Evolutionary conservation across 306 rosid genomes (phyloP), one percentile per base, ranked within the genome.

Genomic region (Fragaria vesca): DNA sequence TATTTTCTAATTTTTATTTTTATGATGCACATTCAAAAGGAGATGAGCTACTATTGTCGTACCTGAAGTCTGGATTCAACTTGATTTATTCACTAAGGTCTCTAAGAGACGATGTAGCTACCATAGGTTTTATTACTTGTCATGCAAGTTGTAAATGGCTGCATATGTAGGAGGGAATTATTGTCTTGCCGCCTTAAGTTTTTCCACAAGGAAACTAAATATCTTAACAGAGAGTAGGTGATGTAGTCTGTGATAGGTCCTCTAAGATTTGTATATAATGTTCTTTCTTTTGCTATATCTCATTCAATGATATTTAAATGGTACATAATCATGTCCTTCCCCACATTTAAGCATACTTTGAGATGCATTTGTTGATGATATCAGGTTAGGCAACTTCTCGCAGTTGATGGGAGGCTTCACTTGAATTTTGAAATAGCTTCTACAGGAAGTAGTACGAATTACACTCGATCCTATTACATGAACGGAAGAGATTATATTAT

Each of bases 351-450:
- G 75, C 32, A 51, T 51, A 50, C 47, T 51, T 76, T 55, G 52
- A 46, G 66, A 73, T 78, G 82, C 83, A 81, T 58, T 17, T 69
- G 77, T 61, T 75, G 28, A 82, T 10, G 65, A 82, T 69, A n/a
- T 58, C 88, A 89, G 96, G 93, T 93, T 67, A 87, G 88, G 84
- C 97, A 92, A 79, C 89, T 84, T 84, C 80, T 86, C 28, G 12
- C 97, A 42, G 91, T 80, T 78, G 96, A 92, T 87, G 96, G 97
- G 79, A 92, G 96, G 85, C 90, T 90, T 71, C 93, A 90, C 86
- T 80, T 90, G 87, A 83, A 82, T 74, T 90, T 90, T 73, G 91
- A 84, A 60, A 92, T 90, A 79, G 91, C 96, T 80, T 84, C 92
- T 26, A 90, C 90, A 1, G 88, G 91, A 81, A 89, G 93, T 76